Base-by-base conservation (phyloP, 2,329 filamentous ascomycete genomes). In the Claviceps paspali region DNA sequence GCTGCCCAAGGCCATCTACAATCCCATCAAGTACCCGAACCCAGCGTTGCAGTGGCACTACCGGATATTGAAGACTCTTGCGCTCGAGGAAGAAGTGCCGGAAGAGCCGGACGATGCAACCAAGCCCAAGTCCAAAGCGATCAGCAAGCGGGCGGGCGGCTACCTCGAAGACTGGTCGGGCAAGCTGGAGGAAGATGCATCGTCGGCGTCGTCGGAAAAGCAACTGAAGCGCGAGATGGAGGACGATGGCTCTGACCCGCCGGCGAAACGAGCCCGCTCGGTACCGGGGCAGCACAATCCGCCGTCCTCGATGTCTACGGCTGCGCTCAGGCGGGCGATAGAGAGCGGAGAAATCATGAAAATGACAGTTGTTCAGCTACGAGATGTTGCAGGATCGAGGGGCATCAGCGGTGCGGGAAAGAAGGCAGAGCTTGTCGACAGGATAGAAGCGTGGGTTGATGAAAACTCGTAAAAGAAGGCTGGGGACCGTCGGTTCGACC, bases 1-100 rank as follows among this genome's bases (percentile, higher is more conserved):
- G 53, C 72, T 98, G 6, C 91, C 91, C 0, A 87, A 83, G 50
- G 86, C 73, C 5, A 67, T 73, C 23, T 98, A 92, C 52, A 81
- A 93, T 46, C 87, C 88, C 1, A 64, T 67, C 1, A 91, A 81
- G 51, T 96, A 95, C 50, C 84, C 91, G 0, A 98, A 98, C 43
- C 86, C 87, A 8, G 73, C 82, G 7, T 66, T 98, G 18, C 91
- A 98, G 60, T 98, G 88, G 87, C 91, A 96, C 61, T 98, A 96
- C 64, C 79, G 76, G 43, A 93, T 98, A 32, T 64, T 98, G 1
- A 91, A 98, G 59, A 81, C 83, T 6, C 69, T 95, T 40, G 91
- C 91, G 0, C 67, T 98, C 1, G 87, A 94, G 26, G 91, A 98
- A 53, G 87, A 95, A 46, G 62, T 93, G 1, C 87, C 87, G 0